Conservation (phyloP, 768 basidiomycete genomes). For the Crucibulum laeve region DNA sequence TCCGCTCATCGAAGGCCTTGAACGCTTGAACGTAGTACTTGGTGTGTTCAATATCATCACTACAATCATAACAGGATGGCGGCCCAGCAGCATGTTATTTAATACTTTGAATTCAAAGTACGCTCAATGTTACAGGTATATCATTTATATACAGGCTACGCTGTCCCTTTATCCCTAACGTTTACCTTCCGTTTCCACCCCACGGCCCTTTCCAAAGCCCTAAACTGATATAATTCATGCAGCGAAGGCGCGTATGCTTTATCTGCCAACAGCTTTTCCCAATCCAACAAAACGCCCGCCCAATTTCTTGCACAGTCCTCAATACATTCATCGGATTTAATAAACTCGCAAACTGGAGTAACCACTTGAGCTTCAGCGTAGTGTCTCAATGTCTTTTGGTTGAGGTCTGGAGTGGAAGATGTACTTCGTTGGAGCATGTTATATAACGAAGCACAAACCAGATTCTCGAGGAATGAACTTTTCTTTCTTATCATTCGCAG, state of each 20-base stretch:
- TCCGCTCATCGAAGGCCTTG: too few species aligned
- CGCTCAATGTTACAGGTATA: too few species aligned
- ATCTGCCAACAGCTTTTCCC: background rate
- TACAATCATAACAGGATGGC: too few species aligned
- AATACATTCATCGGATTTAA: background rate
- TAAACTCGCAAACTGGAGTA: background rate
- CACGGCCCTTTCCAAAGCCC: background rate
- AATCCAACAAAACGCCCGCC: background rate
- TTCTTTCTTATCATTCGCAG: background rate
- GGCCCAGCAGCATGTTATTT: too few species aligned
- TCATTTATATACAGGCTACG: too few species aligned
- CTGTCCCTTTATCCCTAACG: too few species aligned
- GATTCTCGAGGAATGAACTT: background rate
- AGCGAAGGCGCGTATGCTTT: background rate
- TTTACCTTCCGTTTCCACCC: too few species aligned
- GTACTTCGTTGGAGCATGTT: background rate
- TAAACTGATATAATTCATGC: background rate
- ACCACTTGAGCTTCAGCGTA: background rate
- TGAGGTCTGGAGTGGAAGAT: background rate
- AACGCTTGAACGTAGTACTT: too few species aligned
- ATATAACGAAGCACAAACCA: background rate
- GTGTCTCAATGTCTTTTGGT: background rate
- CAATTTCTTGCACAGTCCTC: background rate
- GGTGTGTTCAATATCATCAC: too few species aligned
- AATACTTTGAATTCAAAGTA: too few species aligned